Conservation (phyloP, 768 basidiomycete species). For the Amanita phalloides region DNA sequence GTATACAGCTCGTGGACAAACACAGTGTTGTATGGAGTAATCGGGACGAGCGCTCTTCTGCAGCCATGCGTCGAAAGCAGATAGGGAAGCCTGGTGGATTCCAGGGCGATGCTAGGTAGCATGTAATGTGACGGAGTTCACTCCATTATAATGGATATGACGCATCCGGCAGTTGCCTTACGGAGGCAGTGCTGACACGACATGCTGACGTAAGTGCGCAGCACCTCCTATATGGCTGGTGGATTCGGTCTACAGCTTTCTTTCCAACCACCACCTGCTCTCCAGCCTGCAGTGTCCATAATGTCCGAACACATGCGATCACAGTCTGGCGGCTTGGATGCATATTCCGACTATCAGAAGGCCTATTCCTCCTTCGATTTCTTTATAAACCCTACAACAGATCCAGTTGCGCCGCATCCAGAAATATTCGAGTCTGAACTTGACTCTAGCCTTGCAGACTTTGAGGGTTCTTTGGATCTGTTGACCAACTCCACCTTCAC, state of each 20-base stretch:
- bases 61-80: slow-evolving; percentile 44
- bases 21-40: slow-evolving; percentile 51
- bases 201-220: slow-evolving; percentile 17
- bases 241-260: slow-evolving; percentile 11
- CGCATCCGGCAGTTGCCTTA: not conserved
- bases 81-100: slow-evolving; percentile 34
- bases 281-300: slow-evolving; percentile 13
- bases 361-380: slow-evolving; percentile 43
- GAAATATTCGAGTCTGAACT: slow-evolving; percentile 81
- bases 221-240: slow-evolving; percentile 20
- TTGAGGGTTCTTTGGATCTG: slow-evolving; percentile 56
- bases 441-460: slow-evolving; percentile 57
- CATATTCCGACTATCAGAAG: slow-evolving; percentile 24
- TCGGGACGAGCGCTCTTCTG: slow-evolving; percentile 26
- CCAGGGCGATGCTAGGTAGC: slow-evolving; percentile 31
- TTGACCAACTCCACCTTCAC: slow-evolving; percentile 55
- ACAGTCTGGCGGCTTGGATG: slow-evolving; percentile 19
- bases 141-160: not conserved
- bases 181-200: not conserved
- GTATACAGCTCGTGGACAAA: slow-evolving; percentile 62
- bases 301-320: slow-evolving; percentile 24
- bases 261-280: slow-evolving; percentile 18
- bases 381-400: slow-evolving; percentile 55
- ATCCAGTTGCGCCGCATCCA: slow-evolving; percentile 68
- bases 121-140: not conserved